Percentiles rank a stretch among this genome's conserved stretches.
phyloP scores from a whole-genome alignment of 495 filamentous ascomycete species.

The Talaromyces thailandensis region DNA sequence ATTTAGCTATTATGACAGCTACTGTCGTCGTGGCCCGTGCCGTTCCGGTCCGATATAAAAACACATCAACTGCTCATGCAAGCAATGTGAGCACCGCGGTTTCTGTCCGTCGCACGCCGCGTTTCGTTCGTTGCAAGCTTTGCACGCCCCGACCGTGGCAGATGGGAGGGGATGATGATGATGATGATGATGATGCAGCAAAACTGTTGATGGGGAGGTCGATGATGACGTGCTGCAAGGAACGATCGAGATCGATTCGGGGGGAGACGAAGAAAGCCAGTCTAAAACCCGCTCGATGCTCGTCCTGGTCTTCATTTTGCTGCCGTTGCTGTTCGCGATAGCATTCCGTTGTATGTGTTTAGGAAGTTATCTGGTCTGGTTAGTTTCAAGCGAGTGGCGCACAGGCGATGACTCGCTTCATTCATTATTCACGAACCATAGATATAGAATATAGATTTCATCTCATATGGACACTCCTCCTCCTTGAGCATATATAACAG shows the following conservation, averaged over 20 bases:
- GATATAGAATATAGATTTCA: neutral
- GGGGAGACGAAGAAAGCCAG: neutral
- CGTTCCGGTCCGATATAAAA: slow-evolving; percentile 1
- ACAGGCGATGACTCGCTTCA: neutral
- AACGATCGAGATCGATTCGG: neutral
- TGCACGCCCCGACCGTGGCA: neutral
- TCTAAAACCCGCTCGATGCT: neutral
- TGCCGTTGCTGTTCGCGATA: neutral
- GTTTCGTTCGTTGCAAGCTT: slow-evolving; percentile 3
- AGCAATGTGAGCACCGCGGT: slow-evolving; percentile 5
- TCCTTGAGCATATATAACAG: neutral
- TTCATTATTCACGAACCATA: neutral
- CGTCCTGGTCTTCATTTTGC: neutral
- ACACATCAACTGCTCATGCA: slow-evolving; percentile 7
- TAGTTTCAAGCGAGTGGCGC: neutral
- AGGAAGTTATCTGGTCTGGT: neutral
- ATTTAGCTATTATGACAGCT: neutral
- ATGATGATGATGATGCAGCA: neutral
- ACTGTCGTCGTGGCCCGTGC: neutral
- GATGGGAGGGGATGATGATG: neutral
- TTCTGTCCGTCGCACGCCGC: neutral
- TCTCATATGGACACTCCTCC: neutral
- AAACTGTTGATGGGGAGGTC: neutral
- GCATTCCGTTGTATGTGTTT: neutral
- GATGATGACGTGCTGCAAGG: neutral